Conservation (phyloP, 306 rosid species). For the Gillenia trifoliata region DNA sequence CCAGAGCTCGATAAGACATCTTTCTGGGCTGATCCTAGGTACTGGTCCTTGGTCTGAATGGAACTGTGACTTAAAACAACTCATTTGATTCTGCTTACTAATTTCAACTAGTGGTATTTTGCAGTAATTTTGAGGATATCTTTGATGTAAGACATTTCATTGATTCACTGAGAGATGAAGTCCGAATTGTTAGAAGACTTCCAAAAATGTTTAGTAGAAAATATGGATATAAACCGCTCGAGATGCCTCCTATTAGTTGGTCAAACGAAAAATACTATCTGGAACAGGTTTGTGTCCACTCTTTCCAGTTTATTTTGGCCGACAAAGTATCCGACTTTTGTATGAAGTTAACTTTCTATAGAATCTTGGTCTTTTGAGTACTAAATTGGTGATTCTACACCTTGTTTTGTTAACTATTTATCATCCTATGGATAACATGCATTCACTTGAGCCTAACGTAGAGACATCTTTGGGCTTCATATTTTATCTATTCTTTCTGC, state of each 20-base stretch:
- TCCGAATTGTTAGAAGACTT: conserved; percentile 80
- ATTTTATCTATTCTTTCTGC: background rate
- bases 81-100: conserved; percentile 18
- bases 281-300: conserved; percentile 60
- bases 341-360: background rate
- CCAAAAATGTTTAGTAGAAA: conserved; percentile 68
- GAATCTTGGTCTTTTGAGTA: background rate
- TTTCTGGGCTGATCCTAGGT: conserved; percentile 99
- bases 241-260: conserved; percentile 99
- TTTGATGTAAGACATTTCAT: conserved; percentile 89
- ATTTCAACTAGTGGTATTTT: conserved; percentile 31
- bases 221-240: conserved; percentile 45
- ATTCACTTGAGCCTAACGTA: background rate
- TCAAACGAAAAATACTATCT: conserved; percentile 79
- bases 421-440: background rate
- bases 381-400: conserved; percentile 6
- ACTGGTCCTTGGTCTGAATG: conserved; percentile 19
- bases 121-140: conserved; percentile 92
- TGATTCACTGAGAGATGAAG: conserved; percentile 84
- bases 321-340: background rate
- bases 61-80: conserved; percentile 6
- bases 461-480: background rate
- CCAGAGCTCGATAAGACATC: conserved; percentile 97
- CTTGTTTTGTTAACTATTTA: background rate
- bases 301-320: background rate